These are phyloP conservation scores for Zanthoxylum bungeanum DNA, from an alignment of 345 rosid genomes.

Conservation along the genomic window DNA sequence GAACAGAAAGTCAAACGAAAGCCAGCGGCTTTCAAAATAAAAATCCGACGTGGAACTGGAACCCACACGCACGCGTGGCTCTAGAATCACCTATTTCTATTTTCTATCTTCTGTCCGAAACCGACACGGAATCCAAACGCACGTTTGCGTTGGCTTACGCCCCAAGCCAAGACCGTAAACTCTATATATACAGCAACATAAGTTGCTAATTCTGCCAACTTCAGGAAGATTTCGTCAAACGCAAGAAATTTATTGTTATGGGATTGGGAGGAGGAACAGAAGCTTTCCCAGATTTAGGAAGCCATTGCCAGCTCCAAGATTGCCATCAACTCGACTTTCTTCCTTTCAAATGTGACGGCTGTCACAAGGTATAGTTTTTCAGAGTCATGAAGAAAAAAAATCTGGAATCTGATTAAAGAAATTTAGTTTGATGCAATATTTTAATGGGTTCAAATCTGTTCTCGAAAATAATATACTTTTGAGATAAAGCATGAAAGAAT, in stretches of 20 bases:
- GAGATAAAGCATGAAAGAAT: neutral
- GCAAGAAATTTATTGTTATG: too few relatives aligned
- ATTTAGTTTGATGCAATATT: too few relatives aligned
- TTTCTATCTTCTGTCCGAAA: neutral
- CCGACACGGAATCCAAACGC: neutral
- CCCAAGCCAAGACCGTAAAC: constrained; percentile 30
- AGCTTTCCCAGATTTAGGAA: constrained; percentile 80
- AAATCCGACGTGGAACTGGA: neutral
- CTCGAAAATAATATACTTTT: neutral
- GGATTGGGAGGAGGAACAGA: constrained; percentile 89
- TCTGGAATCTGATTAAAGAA: neutral
- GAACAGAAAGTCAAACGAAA: too few relatives aligned
- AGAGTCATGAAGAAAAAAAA: too few relatives aligned
- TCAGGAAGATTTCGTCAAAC: neutral
- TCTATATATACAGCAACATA: constrained; percentile 1
- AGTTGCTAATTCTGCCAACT: neutral
- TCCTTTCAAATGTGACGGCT: constrained; percentile 68
- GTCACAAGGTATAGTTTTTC: constrained; percentile 48
- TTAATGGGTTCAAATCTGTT: neutral
- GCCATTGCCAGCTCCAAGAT: constrained; percentile 64
- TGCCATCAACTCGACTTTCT: constrained; percentile 86
- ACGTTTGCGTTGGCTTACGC: constrained; percentile 32
- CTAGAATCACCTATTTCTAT: neutral
- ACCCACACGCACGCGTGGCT: neutral
- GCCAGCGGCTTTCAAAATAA: neutral